Evolutionary conservation across 345 rosid genomes (phyloP).

Genomic region (Geranium rotundifolium): DNA sequence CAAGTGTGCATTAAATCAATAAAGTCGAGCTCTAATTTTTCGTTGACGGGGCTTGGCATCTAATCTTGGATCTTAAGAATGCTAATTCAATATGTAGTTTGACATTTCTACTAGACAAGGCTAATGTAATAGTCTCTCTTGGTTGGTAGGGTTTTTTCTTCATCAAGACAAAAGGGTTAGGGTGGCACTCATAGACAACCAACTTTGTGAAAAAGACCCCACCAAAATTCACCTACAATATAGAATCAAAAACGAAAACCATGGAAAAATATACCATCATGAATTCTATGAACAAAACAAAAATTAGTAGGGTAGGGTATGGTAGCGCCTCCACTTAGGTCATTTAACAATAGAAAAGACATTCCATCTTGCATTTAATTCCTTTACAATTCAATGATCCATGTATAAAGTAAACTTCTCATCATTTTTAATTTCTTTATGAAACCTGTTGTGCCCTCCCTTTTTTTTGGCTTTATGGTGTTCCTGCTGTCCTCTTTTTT

Average conservation of each 20-base stretch:
- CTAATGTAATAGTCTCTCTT: no score
- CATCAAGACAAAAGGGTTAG: no score
- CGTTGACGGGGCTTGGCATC: no score
- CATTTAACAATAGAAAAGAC: constrained; percentile 6
- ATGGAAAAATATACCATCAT: constrained; percentile 2
- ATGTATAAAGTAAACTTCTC: background rate
- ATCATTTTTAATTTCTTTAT: constrained; percentile 6
- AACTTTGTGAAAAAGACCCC: constrained; percentile 12
- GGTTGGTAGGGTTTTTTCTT: no score
- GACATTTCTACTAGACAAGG: no score
- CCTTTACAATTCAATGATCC: constrained; percentile 10
- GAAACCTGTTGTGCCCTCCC: background rate
- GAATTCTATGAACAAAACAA: constrained; percentile 16
- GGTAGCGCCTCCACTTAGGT: constrained; percentile 25
- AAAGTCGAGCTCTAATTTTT: no score
- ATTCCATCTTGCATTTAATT: constrained; percentile 1
- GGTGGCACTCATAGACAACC: background rate
- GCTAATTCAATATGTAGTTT: no score
- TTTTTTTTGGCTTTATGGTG: background rate
- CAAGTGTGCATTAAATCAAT: no score
- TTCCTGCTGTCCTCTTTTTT: background rate
- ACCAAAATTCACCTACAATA: constrained; percentile 4
- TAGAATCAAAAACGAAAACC: constrained; percentile 7
- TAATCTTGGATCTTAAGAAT: no score
- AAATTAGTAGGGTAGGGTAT: constrained; percentile 14